Evolutionary conservation across 805 yeast genomes (phyloP).

Genomic region (Saturnispora quitensis): DNA sequence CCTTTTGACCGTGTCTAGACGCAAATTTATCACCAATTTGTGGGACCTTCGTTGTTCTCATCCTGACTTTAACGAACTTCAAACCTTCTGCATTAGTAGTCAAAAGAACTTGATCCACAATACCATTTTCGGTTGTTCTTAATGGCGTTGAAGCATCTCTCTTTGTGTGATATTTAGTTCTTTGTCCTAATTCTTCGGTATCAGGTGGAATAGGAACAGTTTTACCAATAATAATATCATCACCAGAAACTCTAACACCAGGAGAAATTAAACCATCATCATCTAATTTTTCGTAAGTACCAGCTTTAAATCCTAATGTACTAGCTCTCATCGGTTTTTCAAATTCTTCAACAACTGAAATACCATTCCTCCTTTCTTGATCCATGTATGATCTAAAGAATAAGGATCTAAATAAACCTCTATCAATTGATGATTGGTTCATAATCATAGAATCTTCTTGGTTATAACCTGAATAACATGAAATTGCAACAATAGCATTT

Average conservation of each 20-base stretch:
- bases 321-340: slow-evolving; percentile 95
- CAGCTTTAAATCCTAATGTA: slow-evolving; percentile 92
- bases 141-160: slow-evolving; percentile 98
- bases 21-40: slow-evolving; percentile 99
- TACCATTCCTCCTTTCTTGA: slow-evolving; percentile 96
- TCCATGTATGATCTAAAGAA: slow-evolving; percentile 98
- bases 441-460: slow-evolving; percentile 99
- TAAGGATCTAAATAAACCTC: slow-evolving; percentile 91
- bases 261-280: slow-evolving; percentile 98
- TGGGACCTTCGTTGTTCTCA: slow-evolving; percentile 97
- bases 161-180: slow-evolving; percentile 96
- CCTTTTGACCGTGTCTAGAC: slow-evolving; percentile 99
- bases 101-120: slow-evolving; percentile 92
- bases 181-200: slow-evolving; percentile 96
- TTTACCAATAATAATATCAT: slow-evolving; percentile 96
- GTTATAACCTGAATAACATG: slow-evolving; percentile 96
- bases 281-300: slow-evolving; percentile 95
- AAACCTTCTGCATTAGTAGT: slow-evolving; percentile 98
- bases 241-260: slow-evolving; percentile 98
- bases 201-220: slow-evolving; percentile 99
- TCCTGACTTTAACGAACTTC: slow-evolving; percentile 94
- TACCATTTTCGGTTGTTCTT: slow-evolving; percentile 95
- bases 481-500: slow-evolving; percentile 95
- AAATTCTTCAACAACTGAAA: slow-evolving; percentile 95
- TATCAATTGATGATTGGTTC: slow-evolving; percentile 96